Evolutionary conservation across 129 eudicot species (phyloP), one percentile per base, ranked within the genome.

Genomic region (Pittosporum tobira): DNA sequence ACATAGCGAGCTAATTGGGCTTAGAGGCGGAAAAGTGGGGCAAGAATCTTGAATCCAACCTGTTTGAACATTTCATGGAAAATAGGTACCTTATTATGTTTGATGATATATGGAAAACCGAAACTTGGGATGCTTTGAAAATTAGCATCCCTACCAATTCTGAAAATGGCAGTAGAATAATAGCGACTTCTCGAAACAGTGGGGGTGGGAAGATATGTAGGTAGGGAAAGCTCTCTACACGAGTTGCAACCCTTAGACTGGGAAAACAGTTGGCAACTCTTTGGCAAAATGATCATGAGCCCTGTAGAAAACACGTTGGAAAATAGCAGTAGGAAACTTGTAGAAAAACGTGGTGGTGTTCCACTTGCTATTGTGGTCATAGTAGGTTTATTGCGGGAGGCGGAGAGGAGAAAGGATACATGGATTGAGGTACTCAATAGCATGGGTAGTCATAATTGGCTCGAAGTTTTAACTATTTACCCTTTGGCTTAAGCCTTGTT

Each of bases 1-100:
- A 65, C 44, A 54, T 53, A 26, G 71, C 71, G 19, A 52, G n/a
- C 13, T 53, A 65, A 42, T 53, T 65, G 20, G 62, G 62, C 42
- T 57, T 65, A 18, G n/a, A 43, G 2, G 16, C 26, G 45, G 47
- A 54, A 10, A 38, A 64, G 55, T 11, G 25, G n/a, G n/a, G n/a
- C 27, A 13, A 54, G 28, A 42, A 65, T 20, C n/a, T 65, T 20
- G 62, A 65, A 42, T 9, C 26, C 12, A 53, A 53, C 45, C 53
- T 65, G 7, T 16, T 0, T 3, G 48, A 40, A 23, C 10, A 36
- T 16, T 34, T 65, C 2, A 19, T 18, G 2, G 15, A 18, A 26
- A 65, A 44, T n/a, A 53, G 62, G 46, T 53, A 42, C n/a, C 12
- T 65, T 5, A 65, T 54, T 19, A 15, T 52, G 22, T 29, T 65